Evolutionary conservation across 176 grass and related monocot genomes (phyloP).

Genomic region (Carex myosuroides): DNA sequence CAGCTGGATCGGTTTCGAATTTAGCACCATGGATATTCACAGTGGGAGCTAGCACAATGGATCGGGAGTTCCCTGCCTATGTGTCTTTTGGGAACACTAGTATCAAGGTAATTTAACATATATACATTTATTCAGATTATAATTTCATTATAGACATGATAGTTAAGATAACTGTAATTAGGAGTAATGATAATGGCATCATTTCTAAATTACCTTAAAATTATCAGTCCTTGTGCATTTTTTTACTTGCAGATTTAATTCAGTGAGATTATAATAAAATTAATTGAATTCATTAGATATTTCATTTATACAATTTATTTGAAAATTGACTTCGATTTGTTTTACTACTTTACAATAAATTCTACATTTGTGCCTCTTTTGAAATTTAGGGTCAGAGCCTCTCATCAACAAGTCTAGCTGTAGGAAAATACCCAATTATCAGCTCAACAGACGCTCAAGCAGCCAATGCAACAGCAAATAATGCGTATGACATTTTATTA

Average conservation of each 20-base stretch:
- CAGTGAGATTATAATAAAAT: too few species aligned
- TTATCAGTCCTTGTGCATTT: background rate
- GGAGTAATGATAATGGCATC: background rate
- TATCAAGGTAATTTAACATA: conserved; percentile 20
- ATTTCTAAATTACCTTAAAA: background rate
- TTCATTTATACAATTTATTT: too few species aligned
- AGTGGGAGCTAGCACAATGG: conserved; percentile 45
- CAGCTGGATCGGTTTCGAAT: conserved; percentile 35
- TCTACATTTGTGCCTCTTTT: background rate
- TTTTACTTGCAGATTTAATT: background rate
- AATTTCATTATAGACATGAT: background rate
- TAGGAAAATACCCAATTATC: conserved; percentile 37
- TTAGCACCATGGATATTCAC: conserved; percentile 64
- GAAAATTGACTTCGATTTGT: background rate
- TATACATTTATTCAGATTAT: background rate
- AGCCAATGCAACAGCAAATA: background rate
- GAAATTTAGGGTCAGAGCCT: conserved; percentile 50
- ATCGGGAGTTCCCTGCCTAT: conserved; percentile 44
- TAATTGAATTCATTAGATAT: too few species aligned
- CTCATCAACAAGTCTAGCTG: conserved; percentile 31
- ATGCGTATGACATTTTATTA: conserved; percentile 28
- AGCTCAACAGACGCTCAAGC: conserved; percentile 22
- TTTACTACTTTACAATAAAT: background rate
- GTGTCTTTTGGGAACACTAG: conserved; percentile 26
- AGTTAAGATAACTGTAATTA: background rate